phyloP scores from a whole-genome alignment of 345 rosid genomes.

The Lepidium sativum region DNA sequence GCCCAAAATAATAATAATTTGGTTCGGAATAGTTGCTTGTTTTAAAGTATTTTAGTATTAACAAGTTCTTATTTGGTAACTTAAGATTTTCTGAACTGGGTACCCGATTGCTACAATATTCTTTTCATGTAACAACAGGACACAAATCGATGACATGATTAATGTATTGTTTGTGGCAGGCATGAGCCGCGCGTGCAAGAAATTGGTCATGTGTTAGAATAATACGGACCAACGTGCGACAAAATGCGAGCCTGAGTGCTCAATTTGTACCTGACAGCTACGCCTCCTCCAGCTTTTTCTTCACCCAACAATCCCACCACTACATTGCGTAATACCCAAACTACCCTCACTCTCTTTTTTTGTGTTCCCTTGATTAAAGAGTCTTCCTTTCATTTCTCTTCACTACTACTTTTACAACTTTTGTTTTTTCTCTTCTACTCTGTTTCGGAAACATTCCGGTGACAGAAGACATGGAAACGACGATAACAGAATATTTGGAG shows the following conservation, averaged over 20 bases:
- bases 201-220: background rate
- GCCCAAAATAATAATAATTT: too few species aligned
- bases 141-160: background rate
- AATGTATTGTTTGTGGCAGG: slow-evolving; percentile 5
- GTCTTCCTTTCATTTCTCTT: background rate
- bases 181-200: slow-evolving; percentile 10
- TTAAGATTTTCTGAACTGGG: too few species aligned
- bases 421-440: slow-evolving; percentile 1
- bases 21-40: too few species aligned
- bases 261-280: slow-evolving; percentile 27
- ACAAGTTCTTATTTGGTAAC: too few species aligned
- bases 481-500: slow-evolving; percentile 59
- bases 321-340: slow-evolving; percentile 33
- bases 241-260: slow-evolving; percentile 38
- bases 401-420: too few species aligned
- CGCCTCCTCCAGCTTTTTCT: slow-evolving; percentile 34
- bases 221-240: slow-evolving; percentile 12
- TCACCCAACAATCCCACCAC: slow-evolving; percentile 11
- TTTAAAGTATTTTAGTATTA: too few species aligned
- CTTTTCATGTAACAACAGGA: background rate
- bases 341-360: background rate
- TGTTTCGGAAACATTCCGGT: background rate
- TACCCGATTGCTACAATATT: too few species aligned
- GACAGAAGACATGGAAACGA: slow-evolving; percentile 37
- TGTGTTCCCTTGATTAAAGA: background rate